Evolutionary conservation across 371 early-diverging fungal genomes (phyloP), one percentile per base, ranked within the genome.

Genomic region (Conidiobolus incongruus): DNA sequence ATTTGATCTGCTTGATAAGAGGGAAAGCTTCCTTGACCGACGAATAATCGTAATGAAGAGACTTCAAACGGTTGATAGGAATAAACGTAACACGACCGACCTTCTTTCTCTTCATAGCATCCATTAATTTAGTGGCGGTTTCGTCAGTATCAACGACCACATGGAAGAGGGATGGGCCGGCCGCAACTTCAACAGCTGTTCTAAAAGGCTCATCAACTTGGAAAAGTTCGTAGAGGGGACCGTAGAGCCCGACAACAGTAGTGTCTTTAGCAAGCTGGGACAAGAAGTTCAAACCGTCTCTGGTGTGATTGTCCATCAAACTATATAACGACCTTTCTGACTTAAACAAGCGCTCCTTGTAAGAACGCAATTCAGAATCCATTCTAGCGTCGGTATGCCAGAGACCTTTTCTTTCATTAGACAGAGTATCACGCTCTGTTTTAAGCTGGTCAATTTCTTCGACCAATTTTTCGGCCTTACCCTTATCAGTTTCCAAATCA

Each of bases 121-220:
- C 72, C 30, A 98, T 52, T 4, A 98, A 51, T 11, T 50, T 51
- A 0, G 82, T 65, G 0, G 96, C 98, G 2, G 91, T 88, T 3
- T 70, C 72, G 47, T 95, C 95, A 3, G 73, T 81, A 52, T 96
- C 91, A 0, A 98, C 98, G 11, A 99, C 97, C 12, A 99, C 75
- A 54, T 94, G 89, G 63, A 93, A 96, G 31, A 99, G 61, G 48
- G 87, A 79, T 51, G 62, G 59, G 13, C 93, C 90, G 6, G 88
- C 90, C 39, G 88, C 70, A 0, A 81, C 76, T 54, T 94, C 95
- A n/a, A 88, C 86, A 7, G 92, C 88, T 0, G 79, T 72, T 47
- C 69, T 63, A 47, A 80, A 88, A 4, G 67, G 60, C 19, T 80
- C 77, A 40, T 87, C 82, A 0, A 88, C 78, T 20, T 83, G 74